Conservation (phyloP, 176 grass and related monocot genomes). For the Poa pratensis region DNA sequence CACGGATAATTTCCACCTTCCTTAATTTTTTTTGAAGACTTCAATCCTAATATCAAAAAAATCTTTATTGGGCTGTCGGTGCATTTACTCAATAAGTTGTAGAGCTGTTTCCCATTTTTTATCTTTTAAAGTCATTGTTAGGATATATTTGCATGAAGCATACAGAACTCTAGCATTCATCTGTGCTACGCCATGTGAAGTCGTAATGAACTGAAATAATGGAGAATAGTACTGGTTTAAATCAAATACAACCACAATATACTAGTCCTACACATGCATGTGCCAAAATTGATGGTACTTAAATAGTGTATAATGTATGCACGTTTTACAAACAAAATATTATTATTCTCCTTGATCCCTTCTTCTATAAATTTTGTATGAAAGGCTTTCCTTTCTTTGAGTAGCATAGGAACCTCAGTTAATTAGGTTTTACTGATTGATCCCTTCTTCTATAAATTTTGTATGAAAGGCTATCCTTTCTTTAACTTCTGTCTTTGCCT, state of each 20-base stretch:
- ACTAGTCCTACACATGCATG: too few relatives aligned
- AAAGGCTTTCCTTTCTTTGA: slow-evolving; percentile 2
- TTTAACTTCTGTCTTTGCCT: neutral
- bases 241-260: neutral
- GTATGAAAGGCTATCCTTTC: neutral
- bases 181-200: too few relatives aligned
- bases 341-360: neutral
- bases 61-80: too few relatives aligned
- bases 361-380: neutral
- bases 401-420: neutral
- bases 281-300: too few relatives aligned
- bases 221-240: slow-evolving; percentile 22
- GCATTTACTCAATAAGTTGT: too few relatives aligned
- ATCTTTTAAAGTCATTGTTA: too few relatives aligned
- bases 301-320: neutral
- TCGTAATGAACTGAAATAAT: too few relatives aligned
- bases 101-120: too few relatives aligned
- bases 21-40: too few relatives aligned
- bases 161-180: too few relatives aligned
- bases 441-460: neutral
- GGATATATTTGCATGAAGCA: too few relatives aligned
- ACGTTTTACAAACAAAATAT: neutral
- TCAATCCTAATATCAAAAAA: too few relatives aligned
- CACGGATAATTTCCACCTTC: neutral
- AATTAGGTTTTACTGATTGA: neutral